Conservation (phyloP, 2,329 filamentous ascomycete genomes). For the Neocatenulostroma microsporum region DNA sequence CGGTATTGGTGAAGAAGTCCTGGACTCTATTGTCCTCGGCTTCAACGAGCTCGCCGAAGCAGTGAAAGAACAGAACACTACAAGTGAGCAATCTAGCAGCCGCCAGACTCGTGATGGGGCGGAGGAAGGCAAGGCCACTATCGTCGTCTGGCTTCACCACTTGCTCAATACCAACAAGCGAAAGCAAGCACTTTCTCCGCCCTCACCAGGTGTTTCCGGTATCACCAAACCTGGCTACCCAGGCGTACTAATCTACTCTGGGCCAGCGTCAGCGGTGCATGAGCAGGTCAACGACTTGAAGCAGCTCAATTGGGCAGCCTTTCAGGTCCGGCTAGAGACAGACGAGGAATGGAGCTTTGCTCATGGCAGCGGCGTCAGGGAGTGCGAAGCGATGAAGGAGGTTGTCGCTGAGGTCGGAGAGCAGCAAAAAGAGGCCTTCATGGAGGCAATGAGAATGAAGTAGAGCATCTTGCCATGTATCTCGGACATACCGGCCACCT, state of each 20-base stretch:
- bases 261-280: constrained; percentile 30
- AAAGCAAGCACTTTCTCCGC: constrained; percentile 35
- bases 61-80: neutral
- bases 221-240: constrained; percentile 42
- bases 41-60: constrained; percentile 30
- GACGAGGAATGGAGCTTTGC: constrained; percentile 33
- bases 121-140: constrained; percentile 22
- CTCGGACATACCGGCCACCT: too few relatives aligned
- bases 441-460: constrained; percentile 30
- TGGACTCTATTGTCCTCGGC: constrained; percentile 35
- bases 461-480: constrained; percentile 2
- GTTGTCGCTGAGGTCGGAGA: constrained; percentile 31
- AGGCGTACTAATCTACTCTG: constrained; percentile 38
- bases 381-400: constrained; percentile 40
- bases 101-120: too few relatives aligned
- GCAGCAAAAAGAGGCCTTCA: constrained; percentile 21
- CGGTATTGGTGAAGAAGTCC: constrained; percentile 32
- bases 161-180: constrained; percentile 41
- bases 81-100: too few relatives aligned
- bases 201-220: constrained; percentile 28
- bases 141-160: constrained; percentile 42
- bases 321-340: constrained; percentile 37
- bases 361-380: constrained; percentile 34
- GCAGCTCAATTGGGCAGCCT: constrained; percentile 39
- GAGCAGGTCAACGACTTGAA: constrained; percentile 38